Evolutionary conservation across 768 basidiomycete genomes (phyloP).

Genomic region (Exidia glandulosa): DNA sequence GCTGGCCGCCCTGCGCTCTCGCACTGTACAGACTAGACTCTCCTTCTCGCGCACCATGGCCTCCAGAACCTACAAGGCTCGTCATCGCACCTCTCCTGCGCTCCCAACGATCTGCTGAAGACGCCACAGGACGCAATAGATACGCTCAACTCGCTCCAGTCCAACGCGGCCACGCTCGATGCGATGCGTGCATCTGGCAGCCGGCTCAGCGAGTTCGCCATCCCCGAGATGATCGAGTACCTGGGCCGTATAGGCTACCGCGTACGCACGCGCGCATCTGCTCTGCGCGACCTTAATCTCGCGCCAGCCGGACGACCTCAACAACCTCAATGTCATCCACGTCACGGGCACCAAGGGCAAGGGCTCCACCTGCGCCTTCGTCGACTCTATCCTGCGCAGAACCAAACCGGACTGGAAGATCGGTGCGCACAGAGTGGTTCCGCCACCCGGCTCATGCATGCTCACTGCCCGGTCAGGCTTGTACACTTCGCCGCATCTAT

Average conservation of each 20-base stretch:
- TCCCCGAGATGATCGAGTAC: slow-evolving; percentile 88
- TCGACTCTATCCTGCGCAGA: slow-evolving; percentile 73
- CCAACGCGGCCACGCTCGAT: slow-evolving; percentile 87
- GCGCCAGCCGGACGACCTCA: slow-evolving; percentile 69
- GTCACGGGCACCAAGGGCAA: slow-evolving; percentile 98
- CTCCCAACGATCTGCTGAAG: neutral
- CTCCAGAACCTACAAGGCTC: slow-evolving; percentile 42
- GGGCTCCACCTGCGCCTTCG: slow-evolving; percentile 92
- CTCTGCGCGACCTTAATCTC: neutral
- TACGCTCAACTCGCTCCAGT: slow-evolving; percentile 70
- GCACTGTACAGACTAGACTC: neutral
- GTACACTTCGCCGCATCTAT: slow-evolving; percentile 93
- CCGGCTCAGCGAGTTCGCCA: slow-evolving; percentile 44
- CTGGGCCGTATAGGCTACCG: slow-evolving; percentile 75
- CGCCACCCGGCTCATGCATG: neutral
- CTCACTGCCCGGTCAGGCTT: slow-evolving; percentile 44
- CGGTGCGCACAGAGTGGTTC: slow-evolving; percentile 51
- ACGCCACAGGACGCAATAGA: slow-evolving; percentile 48
- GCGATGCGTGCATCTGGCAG: slow-evolving; percentile 68
- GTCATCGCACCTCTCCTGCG: neutral
- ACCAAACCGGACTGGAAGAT: slow-evolving; percentile 67
- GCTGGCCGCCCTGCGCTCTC: neutral
- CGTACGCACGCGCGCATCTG: slow-evolving; percentile 33
- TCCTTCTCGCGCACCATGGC: slow-evolving; percentile 36
- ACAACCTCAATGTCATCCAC: slow-evolving; percentile 85